A percentile compares a stretch with the other conserved stretches of the same genome.
These are phyloP conservation scores for Serendipita sp. DNA, from an alignment of 768 basidiomycete genomes.

Conservation along the genomic window DNA sequence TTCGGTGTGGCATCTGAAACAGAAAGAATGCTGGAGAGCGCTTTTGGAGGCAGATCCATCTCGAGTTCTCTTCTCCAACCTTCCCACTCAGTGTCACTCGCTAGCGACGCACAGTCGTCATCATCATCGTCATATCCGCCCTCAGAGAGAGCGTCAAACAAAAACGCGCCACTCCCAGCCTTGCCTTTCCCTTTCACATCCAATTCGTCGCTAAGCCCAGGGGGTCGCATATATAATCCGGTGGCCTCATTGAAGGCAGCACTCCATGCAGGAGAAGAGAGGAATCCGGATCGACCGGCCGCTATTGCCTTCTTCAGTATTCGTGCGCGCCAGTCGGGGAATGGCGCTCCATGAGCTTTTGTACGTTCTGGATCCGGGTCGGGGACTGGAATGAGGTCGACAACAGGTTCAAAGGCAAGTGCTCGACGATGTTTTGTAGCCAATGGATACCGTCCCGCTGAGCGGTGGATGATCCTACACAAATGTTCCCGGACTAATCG, in stretches of 20 bases:
- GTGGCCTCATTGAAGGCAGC: background rate
- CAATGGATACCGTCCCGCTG: background rate
- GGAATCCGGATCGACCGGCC: background rate
- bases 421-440: background rate
- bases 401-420: background rate
- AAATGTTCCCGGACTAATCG: background rate
- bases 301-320: constrained; percentile 1
- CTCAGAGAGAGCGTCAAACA: background rate
- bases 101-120: constrained; percentile 4
- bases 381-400: background rate
- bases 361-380: background rate
- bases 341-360: background rate
- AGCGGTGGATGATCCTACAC: constrained; percentile 4
- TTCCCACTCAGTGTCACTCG: constrained; percentile 3
- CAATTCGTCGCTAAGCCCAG: background rate
- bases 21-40: background rate
- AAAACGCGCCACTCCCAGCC: background rate
- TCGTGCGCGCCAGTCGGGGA: constrained; percentile 1
- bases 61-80: background rate
- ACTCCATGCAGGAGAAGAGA: background rate
- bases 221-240: background rate
- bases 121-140: background rate
- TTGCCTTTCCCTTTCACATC: background rate
- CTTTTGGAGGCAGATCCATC: constrained; percentile 1
- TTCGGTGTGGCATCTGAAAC: background rate